phyloP scores from a whole-genome alignment of 225 moss, liverwort and hornwort species.

The Asterella californica region DNA sequence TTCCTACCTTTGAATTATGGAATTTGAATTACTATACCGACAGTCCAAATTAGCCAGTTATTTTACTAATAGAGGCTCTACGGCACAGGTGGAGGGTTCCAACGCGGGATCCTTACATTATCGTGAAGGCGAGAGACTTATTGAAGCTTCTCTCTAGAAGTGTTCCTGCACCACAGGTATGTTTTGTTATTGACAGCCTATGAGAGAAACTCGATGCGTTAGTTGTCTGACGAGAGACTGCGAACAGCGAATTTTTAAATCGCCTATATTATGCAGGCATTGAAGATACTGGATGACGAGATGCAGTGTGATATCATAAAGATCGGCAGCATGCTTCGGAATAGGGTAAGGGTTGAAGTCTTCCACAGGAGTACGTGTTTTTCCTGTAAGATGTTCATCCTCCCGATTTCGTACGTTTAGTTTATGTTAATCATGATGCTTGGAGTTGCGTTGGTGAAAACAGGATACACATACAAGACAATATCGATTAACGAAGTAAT shows the following conservation, averaged over 20 bases:
- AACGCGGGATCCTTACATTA: conserved; percentile 87
- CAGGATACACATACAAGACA: too few species aligned
- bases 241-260: background rate
- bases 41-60: background rate
- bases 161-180: conserved; percentile 85
- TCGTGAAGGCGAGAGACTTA: conserved; percentile 90
- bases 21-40: background rate
- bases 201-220: background rate
- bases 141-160: conserved; percentile 95
- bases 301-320: conserved; percentile 99
- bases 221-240: background rate
- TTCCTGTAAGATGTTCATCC: background rate
- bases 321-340: conserved; percentile 80
- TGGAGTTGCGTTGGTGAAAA: too few species aligned
- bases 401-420: background rate
- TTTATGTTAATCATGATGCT: background rate
- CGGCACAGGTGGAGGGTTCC: conserved; percentile 74
- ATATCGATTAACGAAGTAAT: too few species aligned
- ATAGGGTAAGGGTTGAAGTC: conserved; percentile 53
- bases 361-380: background rate
- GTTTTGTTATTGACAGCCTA: background rate
- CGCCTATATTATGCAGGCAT: conserved; percentile 47
- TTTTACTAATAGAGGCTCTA: background rate
- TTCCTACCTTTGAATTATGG: background rate
- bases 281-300: conserved; percentile 88